phyloP scores from a whole-genome alignment of 2,329 filamentous ascomycete genomes.

The Botryotinia narcissicola region DNA sequence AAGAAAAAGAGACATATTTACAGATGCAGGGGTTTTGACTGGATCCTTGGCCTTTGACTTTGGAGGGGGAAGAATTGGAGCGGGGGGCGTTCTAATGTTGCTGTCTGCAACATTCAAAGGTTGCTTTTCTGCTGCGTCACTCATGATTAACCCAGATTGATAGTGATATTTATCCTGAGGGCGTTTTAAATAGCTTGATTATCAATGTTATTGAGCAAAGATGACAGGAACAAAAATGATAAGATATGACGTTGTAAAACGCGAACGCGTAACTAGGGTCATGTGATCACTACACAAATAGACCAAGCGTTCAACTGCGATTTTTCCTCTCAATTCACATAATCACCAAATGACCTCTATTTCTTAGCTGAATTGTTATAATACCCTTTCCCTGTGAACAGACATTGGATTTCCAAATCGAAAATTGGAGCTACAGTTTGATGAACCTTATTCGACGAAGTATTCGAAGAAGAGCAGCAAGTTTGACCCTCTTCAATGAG shows the following conservation, averaged over 20 bases:
- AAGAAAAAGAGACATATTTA: not conserved
- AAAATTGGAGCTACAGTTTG: not conserved
- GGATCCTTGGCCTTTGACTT: not conserved
- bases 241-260: not conserved
- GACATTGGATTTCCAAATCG: not conserved
- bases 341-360: not conserved
- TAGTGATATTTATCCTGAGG: not conserved
- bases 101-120: conserved; percentile 5
- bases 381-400: not conserved
- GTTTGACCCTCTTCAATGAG: no score
- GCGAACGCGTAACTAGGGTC: not conserved
- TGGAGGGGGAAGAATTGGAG: not conserved
- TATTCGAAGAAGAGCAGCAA: not conserved
- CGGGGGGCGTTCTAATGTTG: not conserved
- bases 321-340: not conserved
- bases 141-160: not conserved
- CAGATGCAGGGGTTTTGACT: not conserved
- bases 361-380: not conserved
- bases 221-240: not conserved
- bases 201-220: not conserved
- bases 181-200: not conserved
- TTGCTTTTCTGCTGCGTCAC: not conserved
- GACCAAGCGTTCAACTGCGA: not conserved
- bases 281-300: not conserved
- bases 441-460: not conserved